These are phyloP conservation scores for Thermothelomyces thermophilus DNA, from an alignment of 2,329 filamentous ascomycete genomes.

Conservation along the genomic window DNA sequence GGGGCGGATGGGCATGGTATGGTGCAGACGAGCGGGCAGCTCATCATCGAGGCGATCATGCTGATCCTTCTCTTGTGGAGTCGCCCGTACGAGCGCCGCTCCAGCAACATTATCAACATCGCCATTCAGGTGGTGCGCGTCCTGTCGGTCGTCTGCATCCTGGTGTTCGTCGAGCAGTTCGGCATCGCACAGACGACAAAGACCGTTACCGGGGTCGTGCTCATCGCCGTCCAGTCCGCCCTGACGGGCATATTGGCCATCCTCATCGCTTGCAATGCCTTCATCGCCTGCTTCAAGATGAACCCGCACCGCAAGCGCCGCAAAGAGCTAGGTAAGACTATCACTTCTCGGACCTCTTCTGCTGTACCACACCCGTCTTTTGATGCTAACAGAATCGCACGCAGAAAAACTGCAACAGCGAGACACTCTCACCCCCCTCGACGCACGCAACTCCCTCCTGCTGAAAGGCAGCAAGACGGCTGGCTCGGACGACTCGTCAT, in stretches of 20 bases:
- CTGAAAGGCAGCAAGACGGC: conserved; percentile 47
- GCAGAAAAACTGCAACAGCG: conserved; percentile 69
- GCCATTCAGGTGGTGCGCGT: conserved; percentile 84
- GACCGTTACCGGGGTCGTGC: conserved; percentile 85
- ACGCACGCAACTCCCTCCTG: conserved; percentile 80
- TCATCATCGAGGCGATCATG: conserved; percentile 76
- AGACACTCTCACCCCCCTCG: conserved; percentile 78
- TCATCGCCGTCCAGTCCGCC: conserved; percentile 84
- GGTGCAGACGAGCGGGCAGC: conserved; percentile 69
- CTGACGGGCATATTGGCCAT: conserved; percentile 79
- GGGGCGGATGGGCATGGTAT: conserved; percentile 80
- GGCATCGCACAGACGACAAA: conserved; percentile 86
- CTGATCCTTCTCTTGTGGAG: conserved; percentile 74
- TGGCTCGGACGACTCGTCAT: conserved; percentile 31
- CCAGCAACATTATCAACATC: conserved; percentile 89
- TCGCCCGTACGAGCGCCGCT: conserved; percentile 79
- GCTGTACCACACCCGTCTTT: not conserved
- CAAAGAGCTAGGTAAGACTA: conserved; percentile 77
- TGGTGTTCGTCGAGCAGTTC: conserved; percentile 91
- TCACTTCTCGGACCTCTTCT: not conserved
- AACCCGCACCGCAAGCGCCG: conserved; percentile 85
- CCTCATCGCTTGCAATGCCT: conserved; percentile 80
- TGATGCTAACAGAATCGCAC: not conserved
- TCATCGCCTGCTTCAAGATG: conserved; percentile 73
- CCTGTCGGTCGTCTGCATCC: conserved; percentile 78